Base-by-base conservation (phyloP, 164 flowering plant genomes). In the Umbilicus rupestris region DNA sequence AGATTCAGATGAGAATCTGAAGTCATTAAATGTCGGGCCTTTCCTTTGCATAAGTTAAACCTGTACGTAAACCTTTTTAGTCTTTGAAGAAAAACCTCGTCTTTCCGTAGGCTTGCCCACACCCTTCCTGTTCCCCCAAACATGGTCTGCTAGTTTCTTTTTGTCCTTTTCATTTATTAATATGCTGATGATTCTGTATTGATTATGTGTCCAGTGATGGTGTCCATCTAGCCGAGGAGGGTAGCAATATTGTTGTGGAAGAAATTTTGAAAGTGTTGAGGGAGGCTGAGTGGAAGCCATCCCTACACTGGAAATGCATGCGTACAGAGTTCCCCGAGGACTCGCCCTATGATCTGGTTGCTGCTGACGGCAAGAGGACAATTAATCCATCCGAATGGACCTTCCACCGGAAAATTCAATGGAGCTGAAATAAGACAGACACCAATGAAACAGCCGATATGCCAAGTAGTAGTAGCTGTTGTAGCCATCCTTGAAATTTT, bases 291-390 rank as follows among this genome's bases (percentile, higher is more conserved):
- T 92, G 97, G 99, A 72, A 81, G 52, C 99, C 97, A 45, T 70
- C 76, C 52, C 80, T 95, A 3, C 87, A 92, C 74, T 95, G 99
- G 99, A 87, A 85, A 69, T 87, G 88, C 41, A 66, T 92, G 85
- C 85, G 85, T 8, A 83, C 92, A 7, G 97, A 95, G 71, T 92
- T 85, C 57, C 66, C 79, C 2, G 96, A 89, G 47, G 86, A 89
- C 72, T 94, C 97, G 0, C 78, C 85, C 0, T 87, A 80, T 66
- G 87, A 94, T 76, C 77, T 85, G 24, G 93, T 91, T 46, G 80
- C 83, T 37, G 74, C 77, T 15, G 83, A 89, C 73, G 97, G 92
- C n/a, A 83, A 83, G 75, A 72, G 75, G 15, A 94, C 99, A 0
- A 41, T 90, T 28, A 90, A 93, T 72, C 75, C 82, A 0, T 90